phyloP scores from a whole-genome alignment of 495 filamentous ascomycete species.

The Xylaria acuta region DNA sequence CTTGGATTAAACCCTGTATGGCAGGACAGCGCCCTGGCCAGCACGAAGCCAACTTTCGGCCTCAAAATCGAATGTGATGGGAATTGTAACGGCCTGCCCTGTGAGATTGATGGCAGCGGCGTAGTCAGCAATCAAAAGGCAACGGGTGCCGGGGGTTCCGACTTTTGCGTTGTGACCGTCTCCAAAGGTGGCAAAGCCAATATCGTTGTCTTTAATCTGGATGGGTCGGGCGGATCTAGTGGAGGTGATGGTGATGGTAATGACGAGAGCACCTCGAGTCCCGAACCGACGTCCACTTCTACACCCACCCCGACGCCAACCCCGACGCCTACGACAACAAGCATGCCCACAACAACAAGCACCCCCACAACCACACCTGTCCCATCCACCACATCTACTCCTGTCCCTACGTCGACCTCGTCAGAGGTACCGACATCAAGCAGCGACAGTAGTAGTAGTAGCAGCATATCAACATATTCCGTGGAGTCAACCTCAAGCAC shows the following conservation, averaged over 20 bases:
- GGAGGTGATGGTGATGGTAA: neutral
- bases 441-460: constrained; percentile 28
- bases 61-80: constrained; percentile 74
- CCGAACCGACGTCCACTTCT: constrained; percentile 27
- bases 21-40: constrained; percentile 61
- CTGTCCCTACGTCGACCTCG: constrained; percentile 29
- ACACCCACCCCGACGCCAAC: constrained; percentile 30
- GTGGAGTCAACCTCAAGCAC: constrained; percentile 28
- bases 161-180: constrained; percentile 81
- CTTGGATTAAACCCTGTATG: constrained; percentile 84
- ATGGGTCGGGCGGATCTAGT: constrained; percentile 40
- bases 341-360: constrained; percentile 21
- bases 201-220: constrained; percentile 65
- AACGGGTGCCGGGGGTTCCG: constrained; percentile 70
- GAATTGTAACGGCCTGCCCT: constrained; percentile 76
- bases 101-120: constrained; percentile 66
- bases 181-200: constrained; percentile 70
- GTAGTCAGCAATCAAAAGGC: constrained; percentile 66
- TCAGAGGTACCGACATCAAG: constrained; percentile 29
- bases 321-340: constrained; percentile 23
- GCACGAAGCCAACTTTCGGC: constrained; percentile 68
- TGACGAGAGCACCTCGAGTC: constrained; percentile 27
- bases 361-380: constrained; percentile 31
- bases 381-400: constrained; percentile 27
- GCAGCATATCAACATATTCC: constrained; percentile 23